These are phyloP conservation scores for Exophiala sp. DNA, from an alignment of 2,329 filamentous ascomycete species.

Conservation along the genomic window DNA sequence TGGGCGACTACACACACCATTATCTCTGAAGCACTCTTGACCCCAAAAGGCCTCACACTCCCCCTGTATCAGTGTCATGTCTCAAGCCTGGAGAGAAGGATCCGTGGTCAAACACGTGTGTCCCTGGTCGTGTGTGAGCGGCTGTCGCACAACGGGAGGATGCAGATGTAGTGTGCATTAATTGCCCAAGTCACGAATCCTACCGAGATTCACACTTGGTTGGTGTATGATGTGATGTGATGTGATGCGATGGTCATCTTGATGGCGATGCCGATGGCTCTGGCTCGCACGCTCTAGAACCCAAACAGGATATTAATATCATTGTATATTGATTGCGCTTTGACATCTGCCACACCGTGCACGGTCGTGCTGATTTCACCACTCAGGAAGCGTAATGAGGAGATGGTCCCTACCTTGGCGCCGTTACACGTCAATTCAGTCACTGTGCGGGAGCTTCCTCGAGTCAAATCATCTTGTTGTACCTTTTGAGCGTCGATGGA, in stretches of 20 bases:
- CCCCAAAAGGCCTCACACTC: too few species aligned
- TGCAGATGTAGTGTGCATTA: too few species aligned
- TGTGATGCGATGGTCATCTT: too few species aligned
- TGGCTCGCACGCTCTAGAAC: background rate
- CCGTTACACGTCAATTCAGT: background rate
- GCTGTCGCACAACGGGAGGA: too few species aligned
- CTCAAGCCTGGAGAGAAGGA: too few species aligned
- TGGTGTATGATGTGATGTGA: too few species aligned
- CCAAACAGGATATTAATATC: background rate
- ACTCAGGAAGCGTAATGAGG: background rate
- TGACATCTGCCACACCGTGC: background rate
- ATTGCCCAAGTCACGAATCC: too few species aligned
- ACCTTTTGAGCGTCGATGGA: too few species aligned
- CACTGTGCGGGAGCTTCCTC: background rate
- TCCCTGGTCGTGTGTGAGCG: background rate
- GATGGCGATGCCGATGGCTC: background rate
- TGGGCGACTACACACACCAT: too few species aligned
- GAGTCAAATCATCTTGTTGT: background rate
- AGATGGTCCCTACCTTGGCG: background rate
- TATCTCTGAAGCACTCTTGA: too few species aligned
- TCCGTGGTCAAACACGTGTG: conserved; percentile 4
- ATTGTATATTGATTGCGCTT: background rate
- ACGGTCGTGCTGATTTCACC: background rate
- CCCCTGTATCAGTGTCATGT: too few species aligned
- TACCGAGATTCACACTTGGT: too few species aligned